Conservation (phyloP, 495 filamentous ascomycete genomes). For the Parathielavia hyrcaniae region DNA sequence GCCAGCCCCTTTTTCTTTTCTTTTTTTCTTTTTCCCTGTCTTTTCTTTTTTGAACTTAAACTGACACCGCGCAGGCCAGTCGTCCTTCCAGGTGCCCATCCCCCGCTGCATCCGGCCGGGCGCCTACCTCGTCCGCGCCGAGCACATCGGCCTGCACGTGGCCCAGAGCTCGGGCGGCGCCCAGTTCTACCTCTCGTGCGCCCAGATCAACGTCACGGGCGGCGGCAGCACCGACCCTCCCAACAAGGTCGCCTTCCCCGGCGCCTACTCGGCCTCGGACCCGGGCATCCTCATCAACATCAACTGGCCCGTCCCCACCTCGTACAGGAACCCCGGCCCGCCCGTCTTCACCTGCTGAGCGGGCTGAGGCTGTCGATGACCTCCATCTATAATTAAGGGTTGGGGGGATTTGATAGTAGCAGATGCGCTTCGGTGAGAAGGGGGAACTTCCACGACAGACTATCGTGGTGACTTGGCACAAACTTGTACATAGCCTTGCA, state of each 20-base stretch:
- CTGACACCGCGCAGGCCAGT: slow-evolving; percentile 27
- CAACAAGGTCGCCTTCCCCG: slow-evolving; percentile 37
- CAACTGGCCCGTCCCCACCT: slow-evolving; percentile 38
- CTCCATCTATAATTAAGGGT: too few relatives aligned
- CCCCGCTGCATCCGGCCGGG: slow-evolving; percentile 46
- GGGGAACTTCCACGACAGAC: too few relatives aligned
- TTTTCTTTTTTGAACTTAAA: neutral
- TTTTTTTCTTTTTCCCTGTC: neutral
- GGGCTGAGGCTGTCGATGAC: too few relatives aligned
- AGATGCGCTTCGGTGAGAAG: too few relatives aligned
- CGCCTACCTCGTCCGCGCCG: slow-evolving; percentile 54
- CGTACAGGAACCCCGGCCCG: slow-evolving; percentile 44
- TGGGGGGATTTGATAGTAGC: neutral
- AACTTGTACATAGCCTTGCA: too few relatives aligned
- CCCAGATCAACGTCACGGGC: slow-evolving; percentile 37
- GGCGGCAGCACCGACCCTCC: slow-evolving; percentile 35
- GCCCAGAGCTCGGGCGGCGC: slow-evolving; percentile 42
- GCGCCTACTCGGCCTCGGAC: slow-evolving; percentile 38
- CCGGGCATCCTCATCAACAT: slow-evolving; percentile 43
- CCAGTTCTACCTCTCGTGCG: slow-evolving; percentile 47
- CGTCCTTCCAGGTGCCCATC: slow-evolving; percentile 35
- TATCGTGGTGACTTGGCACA: too few relatives aligned
- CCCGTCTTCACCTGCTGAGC: slow-evolving; percentile 31
- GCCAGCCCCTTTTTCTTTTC: neutral
- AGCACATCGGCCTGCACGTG: slow-evolving; percentile 51